phyloP scores from a whole-genome alignment of 371 early-diverging fungal species.

The Rhizomucor miehei region DNA sequence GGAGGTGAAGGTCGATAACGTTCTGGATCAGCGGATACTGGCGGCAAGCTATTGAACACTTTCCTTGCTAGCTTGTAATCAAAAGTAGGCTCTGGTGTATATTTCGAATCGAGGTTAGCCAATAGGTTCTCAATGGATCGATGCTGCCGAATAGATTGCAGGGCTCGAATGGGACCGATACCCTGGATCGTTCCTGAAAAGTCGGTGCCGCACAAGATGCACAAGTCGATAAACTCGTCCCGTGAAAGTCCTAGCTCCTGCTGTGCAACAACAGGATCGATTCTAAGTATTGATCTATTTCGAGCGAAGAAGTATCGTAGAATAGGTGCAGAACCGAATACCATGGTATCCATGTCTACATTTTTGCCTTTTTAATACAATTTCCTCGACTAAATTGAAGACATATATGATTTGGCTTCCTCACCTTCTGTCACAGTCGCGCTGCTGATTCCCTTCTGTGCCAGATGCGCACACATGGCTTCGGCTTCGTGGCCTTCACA shows the following conservation, averaged over 20 bases:
- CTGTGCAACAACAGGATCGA: slow-evolving; percentile 57
- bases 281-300: slow-evolving; percentile 35
- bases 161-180: slow-evolving; percentile 64
- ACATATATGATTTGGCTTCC: too few relatives aligned
- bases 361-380: too few relatives aligned
- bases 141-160: slow-evolving; percentile 48
- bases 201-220: slow-evolving; percentile 83
- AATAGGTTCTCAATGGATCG: slow-evolving; percentile 67
- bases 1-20: slow-evolving; percentile 11
- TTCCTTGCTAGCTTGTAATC: slow-evolving; percentile 50
- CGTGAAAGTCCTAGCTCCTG: slow-evolving; percentile 48
- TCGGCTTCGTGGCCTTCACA: slow-evolving; percentile 62
- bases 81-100: slow-evolving; percentile 47
- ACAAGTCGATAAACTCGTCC: slow-evolving; percentile 65
- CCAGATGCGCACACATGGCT: slow-evolving; percentile 63
- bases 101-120: slow-evolving; percentile 23
- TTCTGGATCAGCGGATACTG: slow-evolving; percentile 22
- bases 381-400: too few relatives aligned
- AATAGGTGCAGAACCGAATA: slow-evolving; percentile 58
- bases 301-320: slow-evolving; percentile 48
- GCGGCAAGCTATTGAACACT: slow-evolving; percentile 33
- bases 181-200: slow-evolving; percentile 64
- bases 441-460: slow-evolving; percentile 40
- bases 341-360: slow-evolving; percentile 53
- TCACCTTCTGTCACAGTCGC: slow-evolving; percentile 74